Conservation (phyloP, 129 eudicot genomes). For the Tanacetum coccineum region DNA sequence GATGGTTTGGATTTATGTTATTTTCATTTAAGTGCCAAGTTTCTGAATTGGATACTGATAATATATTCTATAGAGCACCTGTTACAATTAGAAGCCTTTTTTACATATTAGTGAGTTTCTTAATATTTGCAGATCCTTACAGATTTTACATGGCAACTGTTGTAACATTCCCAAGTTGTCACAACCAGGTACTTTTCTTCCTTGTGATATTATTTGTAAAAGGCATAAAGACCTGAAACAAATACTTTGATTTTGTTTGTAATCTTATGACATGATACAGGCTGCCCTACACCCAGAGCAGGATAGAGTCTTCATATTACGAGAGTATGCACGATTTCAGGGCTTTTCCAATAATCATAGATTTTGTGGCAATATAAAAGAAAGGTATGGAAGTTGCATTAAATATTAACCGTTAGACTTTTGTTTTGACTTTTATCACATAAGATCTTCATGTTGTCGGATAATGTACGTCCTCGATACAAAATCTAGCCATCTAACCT, state of each 20-base stretch:
- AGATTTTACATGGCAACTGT: constrained; percentile 75
- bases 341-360: constrained; percentile 83
- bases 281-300: constrained; percentile 84
- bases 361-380: constrained; percentile 76
- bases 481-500: too few species aligned
- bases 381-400: constrained; percentile 43
- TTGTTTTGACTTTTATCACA: too few species aligned
- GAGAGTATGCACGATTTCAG: constrained; percentile 86
- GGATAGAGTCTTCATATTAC: constrained; percentile 70
- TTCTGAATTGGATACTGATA: too few species aligned
- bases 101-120: too few species aligned
- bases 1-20: too few species aligned
- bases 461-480: too few species aligned
- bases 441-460: too few species aligned
- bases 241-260: not conserved
- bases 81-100: too few species aligned
- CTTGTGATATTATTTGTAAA: constrained; percentile 4
- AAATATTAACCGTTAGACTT: too few species aligned
- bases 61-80: too few species aligned
- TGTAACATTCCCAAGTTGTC: constrained; percentile 53
- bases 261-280: constrained; percentile 29
- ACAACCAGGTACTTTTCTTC: constrained; percentile 52
- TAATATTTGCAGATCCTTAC: too few species aligned
- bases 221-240: constrained; percentile 13
- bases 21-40: too few species aligned